These are phyloP conservation scores for Penicillium cataractarum DNA, from an alignment of 495 filamentous ascomycete genomes.

Conservation along the genomic window DNA sequence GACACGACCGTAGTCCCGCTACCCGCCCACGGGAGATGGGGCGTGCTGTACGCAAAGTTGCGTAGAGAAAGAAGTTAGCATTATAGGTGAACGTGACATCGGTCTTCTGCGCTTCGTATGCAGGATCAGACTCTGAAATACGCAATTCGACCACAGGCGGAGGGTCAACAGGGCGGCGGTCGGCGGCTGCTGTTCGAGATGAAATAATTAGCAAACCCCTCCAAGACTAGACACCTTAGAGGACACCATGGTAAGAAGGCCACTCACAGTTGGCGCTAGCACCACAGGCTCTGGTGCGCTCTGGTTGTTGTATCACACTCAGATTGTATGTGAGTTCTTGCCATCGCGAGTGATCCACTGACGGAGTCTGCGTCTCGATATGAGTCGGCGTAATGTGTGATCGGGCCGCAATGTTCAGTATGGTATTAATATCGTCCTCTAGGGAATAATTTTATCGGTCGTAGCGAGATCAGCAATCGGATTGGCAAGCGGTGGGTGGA, in stretches of 20 bases:
- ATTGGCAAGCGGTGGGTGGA: not conserved
- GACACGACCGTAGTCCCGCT: conserved; percentile 66
- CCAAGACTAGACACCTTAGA: not conserved
- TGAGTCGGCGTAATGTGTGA: conserved; percentile 37
- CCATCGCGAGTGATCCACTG: conserved; percentile 76
- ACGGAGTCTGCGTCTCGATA: conserved; percentile 62
- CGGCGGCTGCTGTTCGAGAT: conserved; percentile 72
- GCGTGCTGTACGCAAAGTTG: conserved; percentile 85
- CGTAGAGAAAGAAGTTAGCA: conserved; percentile 97
- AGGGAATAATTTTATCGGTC: conserved; percentile 14
- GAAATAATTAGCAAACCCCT: not conserved
- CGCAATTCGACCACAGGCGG: conserved; percentile 92
- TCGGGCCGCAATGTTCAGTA: conserved; percentile 39
- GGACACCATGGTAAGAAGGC: not conserved
- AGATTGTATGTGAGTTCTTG: conserved; percentile 80
- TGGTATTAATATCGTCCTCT: conserved; percentile 1
- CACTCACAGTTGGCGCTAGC: conserved; percentile 89
- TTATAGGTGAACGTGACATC: conserved; percentile 93
- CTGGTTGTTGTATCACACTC: conserved; percentile 90
- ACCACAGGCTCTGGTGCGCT: conserved; percentile 92
- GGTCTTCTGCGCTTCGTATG: conserved; percentile 53
- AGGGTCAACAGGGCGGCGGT: conserved; percentile 94
- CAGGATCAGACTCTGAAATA: conserved; percentile 77
- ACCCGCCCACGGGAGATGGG: conserved; percentile 82
- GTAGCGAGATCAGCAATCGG: conserved; percentile 20